phyloP scores from a whole-genome alignment of 805 yeast genomes.

The Priceomyces haplophilus region DNA sequence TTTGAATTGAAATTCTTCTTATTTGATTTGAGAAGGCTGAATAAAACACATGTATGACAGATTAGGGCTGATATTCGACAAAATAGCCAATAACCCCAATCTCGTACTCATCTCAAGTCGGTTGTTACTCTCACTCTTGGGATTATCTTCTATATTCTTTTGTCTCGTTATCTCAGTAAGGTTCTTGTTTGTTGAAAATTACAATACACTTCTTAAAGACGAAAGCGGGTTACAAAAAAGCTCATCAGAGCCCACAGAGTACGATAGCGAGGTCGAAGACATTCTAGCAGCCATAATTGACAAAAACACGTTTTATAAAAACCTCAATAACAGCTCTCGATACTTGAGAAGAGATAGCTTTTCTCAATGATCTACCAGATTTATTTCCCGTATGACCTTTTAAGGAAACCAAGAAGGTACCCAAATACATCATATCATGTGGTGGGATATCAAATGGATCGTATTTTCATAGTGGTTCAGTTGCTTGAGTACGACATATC shows the following conservation, averaged over 20 bases:
- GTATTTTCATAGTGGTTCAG: constrained; percentile 22
- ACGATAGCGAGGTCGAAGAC: constrained; percentile 8
- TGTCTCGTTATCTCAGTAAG: neutral
- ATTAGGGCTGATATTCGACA: neutral
- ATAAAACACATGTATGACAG: neutral
- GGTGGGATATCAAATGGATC: constrained; percentile 24
- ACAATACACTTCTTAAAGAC: neutral
- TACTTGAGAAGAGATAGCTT: constrained; percentile 42
- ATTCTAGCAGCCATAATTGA: constrained; percentile 8
- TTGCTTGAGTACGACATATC: constrained; percentile 2
- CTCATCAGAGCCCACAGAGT: neutral
- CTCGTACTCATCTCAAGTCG: neutral
- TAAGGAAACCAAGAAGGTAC: constrained; percentile 11
- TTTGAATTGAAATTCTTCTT: no score
- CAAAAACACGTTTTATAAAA: constrained; percentile 14
- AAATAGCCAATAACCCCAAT: neutral
- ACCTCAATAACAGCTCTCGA: constrained; percentile 41
- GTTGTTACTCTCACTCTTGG: neutral
- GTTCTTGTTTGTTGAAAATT: neutral
- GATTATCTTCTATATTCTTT: neutral
- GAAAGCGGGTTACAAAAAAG: neutral
- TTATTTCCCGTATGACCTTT: constrained; percentile 35
- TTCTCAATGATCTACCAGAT: constrained; percentile 26
- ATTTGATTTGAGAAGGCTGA: no score
- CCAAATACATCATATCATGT: constrained; percentile 9